Evolutionary conservation across 306 rosid genomes (phyloP).

Genomic region (Amphicarpaea edgeworthii): DNA sequence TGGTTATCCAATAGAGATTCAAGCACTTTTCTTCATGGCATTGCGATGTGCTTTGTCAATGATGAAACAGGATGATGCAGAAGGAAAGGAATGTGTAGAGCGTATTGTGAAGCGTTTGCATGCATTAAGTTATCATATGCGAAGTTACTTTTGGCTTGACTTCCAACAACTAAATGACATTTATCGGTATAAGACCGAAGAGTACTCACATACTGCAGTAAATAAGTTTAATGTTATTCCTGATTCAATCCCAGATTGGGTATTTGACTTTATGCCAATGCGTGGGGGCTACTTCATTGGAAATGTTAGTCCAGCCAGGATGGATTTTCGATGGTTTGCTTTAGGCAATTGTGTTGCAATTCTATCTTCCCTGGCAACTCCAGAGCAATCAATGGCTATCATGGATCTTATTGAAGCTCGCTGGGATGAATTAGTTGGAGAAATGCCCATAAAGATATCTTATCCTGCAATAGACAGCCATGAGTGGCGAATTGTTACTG

Average conservation of each 20-base stretch:
- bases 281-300: slow-evolving; percentile 95
- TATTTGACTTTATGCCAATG: slow-evolving; percentile 90
- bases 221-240: slow-evolving; percentile 95
- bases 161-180: slow-evolving; percentile 91
- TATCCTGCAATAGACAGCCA: slow-evolving; percentile 93
- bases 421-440: slow-evolving; percentile 96
- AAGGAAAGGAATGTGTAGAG: slow-evolving; percentile 87
- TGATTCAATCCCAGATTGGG: slow-evolving; percentile 93
- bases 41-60: slow-evolving; percentile 75
- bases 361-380: slow-evolving; percentile 84
- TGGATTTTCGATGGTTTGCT: slow-evolving; percentile 97
- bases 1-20: slow-evolving; percentile 95
- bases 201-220: slow-evolving; percentile 94
- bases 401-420: slow-evolving; percentile 95
- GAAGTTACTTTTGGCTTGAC: slow-evolving; percentile 93
- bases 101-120: slow-evolving; percentile 89
- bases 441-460: slow-evolving; percentile 86
- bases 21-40: slow-evolving; percentile 95
- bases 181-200: slow-evolving; percentile 94
- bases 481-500: slow-evolving; percentile 90
- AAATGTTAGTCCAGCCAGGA: slow-evolving; percentile 94
- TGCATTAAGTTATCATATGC: slow-evolving; percentile 87
- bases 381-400: slow-evolving; percentile 91
- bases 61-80: slow-evolving; percentile 78
- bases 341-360: slow-evolving; percentile 90